Evolutionary conservation across 768 basidiomycete species (phyloP).

Genomic region (Leccinum boreale): DNA sequence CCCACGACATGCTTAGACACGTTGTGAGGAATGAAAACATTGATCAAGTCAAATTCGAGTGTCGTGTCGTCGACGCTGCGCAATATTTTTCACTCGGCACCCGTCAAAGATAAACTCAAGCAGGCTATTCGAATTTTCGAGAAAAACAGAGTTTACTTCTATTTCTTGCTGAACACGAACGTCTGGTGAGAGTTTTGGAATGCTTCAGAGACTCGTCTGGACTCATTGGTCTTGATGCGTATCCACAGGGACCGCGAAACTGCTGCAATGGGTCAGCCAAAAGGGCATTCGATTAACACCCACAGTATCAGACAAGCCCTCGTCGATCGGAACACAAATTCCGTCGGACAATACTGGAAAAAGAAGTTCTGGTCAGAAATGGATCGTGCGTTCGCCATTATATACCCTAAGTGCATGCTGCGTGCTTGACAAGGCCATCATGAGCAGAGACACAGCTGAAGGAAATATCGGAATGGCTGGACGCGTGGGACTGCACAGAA

Average conservation of each 20-base stretch:
- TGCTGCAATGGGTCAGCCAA: neutral
- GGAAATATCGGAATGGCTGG: no score
- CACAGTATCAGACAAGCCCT: neutral
- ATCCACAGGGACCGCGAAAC: neutral
- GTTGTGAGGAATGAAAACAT: neutral
- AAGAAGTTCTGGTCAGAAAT: neutral
- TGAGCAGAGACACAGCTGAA: conserved; percentile 13
- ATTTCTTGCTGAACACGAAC: neutral
- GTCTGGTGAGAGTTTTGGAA: neutral
- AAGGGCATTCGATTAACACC: neutral
- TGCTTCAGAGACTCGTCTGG: neutral
- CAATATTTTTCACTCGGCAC: neutral
- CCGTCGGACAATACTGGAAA: neutral
- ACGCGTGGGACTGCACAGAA: neutral
- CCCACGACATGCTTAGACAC: neutral
- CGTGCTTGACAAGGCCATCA: neutral
- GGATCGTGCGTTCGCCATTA: neutral
- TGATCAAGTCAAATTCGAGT: neutral
- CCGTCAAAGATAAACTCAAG: neutral
- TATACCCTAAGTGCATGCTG: fast-evolving
- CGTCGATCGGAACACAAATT: neutral
- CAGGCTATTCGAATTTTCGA: neutral
- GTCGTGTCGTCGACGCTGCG: neutral
- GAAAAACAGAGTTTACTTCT: neutral
- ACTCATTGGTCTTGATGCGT: neutral